phyloP scores from a whole-genome alignment of 257 asterid species.

The Ocimum tenuiflorum region DNA sequence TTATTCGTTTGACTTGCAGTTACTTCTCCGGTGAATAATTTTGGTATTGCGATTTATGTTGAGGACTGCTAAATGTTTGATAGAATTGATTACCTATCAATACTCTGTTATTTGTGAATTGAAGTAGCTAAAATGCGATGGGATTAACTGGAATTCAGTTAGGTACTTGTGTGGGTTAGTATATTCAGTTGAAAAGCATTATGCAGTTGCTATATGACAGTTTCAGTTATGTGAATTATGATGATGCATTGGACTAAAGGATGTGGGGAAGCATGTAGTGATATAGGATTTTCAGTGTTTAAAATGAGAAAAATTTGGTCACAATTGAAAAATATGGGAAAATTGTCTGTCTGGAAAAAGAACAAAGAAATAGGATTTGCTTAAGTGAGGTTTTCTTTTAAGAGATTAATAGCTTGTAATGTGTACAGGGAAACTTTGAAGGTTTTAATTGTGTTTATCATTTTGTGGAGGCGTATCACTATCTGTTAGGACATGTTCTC shows the following conservation, averaged over 20 bases:
- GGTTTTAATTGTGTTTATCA: background rate
- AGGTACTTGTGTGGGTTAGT: conserved; percentile 7
- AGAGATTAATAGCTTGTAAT: too few species aligned
- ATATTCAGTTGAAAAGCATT: conserved; percentile 14
- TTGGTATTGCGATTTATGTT: background rate
- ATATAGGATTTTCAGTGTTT: too few species aligned
- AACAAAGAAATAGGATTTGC: background rate
- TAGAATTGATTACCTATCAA: background rate
- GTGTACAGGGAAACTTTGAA: background rate
- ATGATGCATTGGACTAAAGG: background rate
- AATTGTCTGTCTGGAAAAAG: background rate
- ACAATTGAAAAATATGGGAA: background rate
- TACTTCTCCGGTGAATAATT: background rate
- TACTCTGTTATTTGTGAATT: background rate
- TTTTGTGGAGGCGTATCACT: background rate
- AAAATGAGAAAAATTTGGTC: background rate
- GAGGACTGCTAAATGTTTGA: background rate
- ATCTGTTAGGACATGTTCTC: background rate
- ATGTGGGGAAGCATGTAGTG: background rate
- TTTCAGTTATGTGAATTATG: background rate
- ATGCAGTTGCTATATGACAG: background rate
- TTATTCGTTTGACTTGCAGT: background rate
- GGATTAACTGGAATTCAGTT: background rate
- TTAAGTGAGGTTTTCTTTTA: too few species aligned
- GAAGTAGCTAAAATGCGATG: background rate